phyloP scores from a whole-genome alignment of 139 green algal species.

The Chlorella sp. region DNA sequence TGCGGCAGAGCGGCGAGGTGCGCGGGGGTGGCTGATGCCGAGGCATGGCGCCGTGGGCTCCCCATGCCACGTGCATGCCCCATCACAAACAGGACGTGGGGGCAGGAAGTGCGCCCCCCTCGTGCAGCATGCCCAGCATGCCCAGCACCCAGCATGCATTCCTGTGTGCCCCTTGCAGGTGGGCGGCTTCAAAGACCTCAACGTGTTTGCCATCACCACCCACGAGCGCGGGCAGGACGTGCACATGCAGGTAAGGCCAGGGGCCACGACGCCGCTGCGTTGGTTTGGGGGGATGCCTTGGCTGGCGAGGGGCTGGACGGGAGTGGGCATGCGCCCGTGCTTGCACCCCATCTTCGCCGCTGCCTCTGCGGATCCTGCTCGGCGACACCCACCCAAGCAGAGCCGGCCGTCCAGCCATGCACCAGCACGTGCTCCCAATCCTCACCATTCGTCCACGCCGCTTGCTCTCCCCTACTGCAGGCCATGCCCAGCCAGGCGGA shows the following conservation, averaged over 20 bases:
- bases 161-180: background rate
- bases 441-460: background rate
- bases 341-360: too few relatives aligned
- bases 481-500: constrained; percentile 91
- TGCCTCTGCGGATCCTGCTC: too few relatives aligned
- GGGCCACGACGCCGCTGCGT: background rate
- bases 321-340: background rate
- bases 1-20: constrained; percentile 80
- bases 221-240: constrained; percentile 87
- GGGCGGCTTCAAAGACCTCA: constrained; percentile 81
- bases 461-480: constrained; percentile 36
- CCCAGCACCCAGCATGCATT: too few relatives aligned
- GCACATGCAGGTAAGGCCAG: constrained; percentile 68
- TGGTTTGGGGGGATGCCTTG: background rate
- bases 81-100: too few relatives aligned
- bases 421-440: too few relatives aligned
- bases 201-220: constrained; percentile 84
- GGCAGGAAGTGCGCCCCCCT: too few relatives aligned
- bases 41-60: too few relatives aligned
- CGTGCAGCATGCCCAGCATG: too few relatives aligned
- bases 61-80: too few relatives aligned
- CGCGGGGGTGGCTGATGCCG: constrained; percentile 11
- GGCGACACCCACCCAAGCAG: constrained; percentile 89
- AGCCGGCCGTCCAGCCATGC: constrained; percentile 85
- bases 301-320: background rate